Evolutionary conservation across 1,284 basidiomycete genomes (phyloP), one percentile per base, ranked within the genome.

Genomic region (Ceratobasidium sp.): DNA sequence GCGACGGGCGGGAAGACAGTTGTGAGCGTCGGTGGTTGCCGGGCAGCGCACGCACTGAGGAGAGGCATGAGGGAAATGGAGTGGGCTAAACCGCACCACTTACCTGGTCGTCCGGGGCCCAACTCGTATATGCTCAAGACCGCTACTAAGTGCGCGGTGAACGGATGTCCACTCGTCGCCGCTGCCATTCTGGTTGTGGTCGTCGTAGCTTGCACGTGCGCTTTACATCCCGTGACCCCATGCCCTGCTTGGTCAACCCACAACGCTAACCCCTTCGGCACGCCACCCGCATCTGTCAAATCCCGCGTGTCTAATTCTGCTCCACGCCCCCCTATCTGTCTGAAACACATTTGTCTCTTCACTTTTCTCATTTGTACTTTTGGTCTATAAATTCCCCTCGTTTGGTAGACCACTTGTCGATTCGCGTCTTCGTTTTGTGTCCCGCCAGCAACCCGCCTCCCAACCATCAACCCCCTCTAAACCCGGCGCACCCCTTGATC

Each of bases 1-100:
- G 66, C 78, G 48, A 83, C 67, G 24, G 81, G 79, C 31, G 80
- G 80, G 75, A 82, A 81, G 24, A 80, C 77, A 27, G 79, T 79
- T 17, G 79, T 78, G 45, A 81, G 82, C 76, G 81, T 83, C 67
- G 41, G 60, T 45, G 48, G 19, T 56, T 47, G 54, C 11, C 11
- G 36, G 73, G 47, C 56, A 73, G 73, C 47, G 65, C 75, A 36
- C 73, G 72, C 60, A 74, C 56, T 60, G 67, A 3, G 36, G 56
- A 14, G 11, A 51, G 31, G 65, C 50, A 53, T 67, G 29, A 54
- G 50, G 51, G 29, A 36, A 44, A 44, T 50, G 48, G 51, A 44
- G 33, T 45, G 54, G 63, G 51, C 27, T 31, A 53, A 33, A 45
- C 27, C 62, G 45, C 45, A 29, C 60, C 19, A 50, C 51, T 72